These are phyloP conservation scores for Magnusiomyces fungicola DNA, from an alignment of 1,139 yeast species.

Conservation along the genomic window DNA sequence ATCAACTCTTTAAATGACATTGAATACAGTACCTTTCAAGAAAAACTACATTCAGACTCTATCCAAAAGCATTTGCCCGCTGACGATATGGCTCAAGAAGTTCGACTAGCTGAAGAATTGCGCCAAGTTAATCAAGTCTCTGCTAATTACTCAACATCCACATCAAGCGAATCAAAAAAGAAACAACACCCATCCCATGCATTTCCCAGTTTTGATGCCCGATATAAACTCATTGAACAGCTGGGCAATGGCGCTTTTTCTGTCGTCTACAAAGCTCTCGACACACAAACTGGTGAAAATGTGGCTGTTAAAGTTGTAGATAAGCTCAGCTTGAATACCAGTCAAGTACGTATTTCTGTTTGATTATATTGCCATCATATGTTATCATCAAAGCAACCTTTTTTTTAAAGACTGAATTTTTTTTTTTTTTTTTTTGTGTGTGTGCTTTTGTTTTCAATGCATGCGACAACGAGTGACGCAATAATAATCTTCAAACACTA, in stretches of 20 bases:
- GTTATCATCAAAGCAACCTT: too few relatives aligned
- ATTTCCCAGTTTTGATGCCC: constrained; percentile 8
- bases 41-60: background rate
- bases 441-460: too few relatives aligned
- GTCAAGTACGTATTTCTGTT: constrained; percentile 32
- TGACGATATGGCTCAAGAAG: background rate
- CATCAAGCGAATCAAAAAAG: background rate
- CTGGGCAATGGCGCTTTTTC: constrained; percentile 79
- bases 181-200: background rate
- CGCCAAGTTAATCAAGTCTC: background rate
- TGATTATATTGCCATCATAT: constrained; percentile 2
- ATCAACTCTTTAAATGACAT: background rate
- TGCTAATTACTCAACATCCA: background rate
- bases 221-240: constrained; percentile 40
- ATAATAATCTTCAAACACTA: background rate
- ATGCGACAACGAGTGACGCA: too few relatives aligned
- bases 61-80: background rate
- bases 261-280: constrained; percentile 67
- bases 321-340: constrained; percentile 51
- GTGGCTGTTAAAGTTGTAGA: constrained; percentile 85
- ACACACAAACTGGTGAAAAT: constrained; percentile 38
- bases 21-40: background rate
- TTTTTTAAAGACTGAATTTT: too few relatives aligned
- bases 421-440: constrained; percentile 6
- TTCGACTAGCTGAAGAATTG: background rate